Percentiles rank a stretch among this genome's conserved stretches.
These are phyloP conservation scores for Phytophthora sp. DNA, from an alignment of 352 stramenopile species.

Conservation along the genomic window DNA sequence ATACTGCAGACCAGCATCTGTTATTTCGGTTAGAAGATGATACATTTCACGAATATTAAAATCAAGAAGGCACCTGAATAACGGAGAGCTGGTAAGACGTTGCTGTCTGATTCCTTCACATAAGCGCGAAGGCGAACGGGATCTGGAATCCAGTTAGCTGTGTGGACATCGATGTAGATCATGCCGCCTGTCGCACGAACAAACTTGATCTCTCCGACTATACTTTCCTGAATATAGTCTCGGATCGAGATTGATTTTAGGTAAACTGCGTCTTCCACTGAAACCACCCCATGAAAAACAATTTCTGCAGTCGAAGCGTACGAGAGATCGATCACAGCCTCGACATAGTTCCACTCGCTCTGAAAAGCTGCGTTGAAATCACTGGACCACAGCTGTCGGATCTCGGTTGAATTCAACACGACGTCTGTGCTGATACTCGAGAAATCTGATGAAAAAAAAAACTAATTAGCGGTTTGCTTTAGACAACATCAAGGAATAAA, in stretches of 20 bases:
- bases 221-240: slow-evolving; percentile 12
- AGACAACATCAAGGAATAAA: neutral
- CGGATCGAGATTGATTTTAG: slow-evolving; percentile 44
- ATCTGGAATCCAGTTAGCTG: neutral
- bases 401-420: slow-evolving; percentile 36
- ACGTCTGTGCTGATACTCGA: slow-evolving; percentile 43
- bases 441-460: slow-evolving; percentile 33
- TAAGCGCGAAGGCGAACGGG: slow-evolving; percentile 46
- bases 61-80: slow-evolving; percentile 44
- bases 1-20: slow-evolving; percentile 43
- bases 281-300: slow-evolving; percentile 39
- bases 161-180: slow-evolving; percentile 35
- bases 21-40: neutral
- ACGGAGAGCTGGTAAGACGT: slow-evolving; percentile 5
- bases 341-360: slow-evolving; percentile 42
- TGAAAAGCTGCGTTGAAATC: slow-evolving; percentile 3
- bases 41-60: neutral
- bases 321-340: slow-evolving; percentile 22
- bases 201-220: slow-evolving; percentile 31
- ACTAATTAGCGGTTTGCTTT: neutral
- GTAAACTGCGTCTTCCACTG: slow-evolving; percentile 40
- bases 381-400: slow-evolving; percentile 46
- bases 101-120: slow-evolving; percentile 17
- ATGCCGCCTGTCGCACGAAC: slow-evolving; percentile 51
- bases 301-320: slow-evolving; percentile 36